A percentile compares a stretch with the other conserved stretches of the same genome.
Conservation (phyloP, 495 filamentous ascomycete genomes). For the Podospora anserina region DNA sequence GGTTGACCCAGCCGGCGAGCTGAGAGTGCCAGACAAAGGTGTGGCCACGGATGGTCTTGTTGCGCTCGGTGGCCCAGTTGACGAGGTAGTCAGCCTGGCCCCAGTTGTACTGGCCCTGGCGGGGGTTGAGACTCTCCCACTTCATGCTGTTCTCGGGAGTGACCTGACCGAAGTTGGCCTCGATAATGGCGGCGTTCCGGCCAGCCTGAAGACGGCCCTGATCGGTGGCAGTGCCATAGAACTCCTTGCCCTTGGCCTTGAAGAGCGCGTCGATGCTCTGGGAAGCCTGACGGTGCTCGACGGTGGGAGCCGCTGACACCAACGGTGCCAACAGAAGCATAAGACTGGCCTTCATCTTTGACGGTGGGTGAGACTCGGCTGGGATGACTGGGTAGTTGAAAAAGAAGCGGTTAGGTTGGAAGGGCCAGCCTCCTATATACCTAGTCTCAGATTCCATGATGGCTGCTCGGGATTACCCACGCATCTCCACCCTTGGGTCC, state of each 20-base stretch:
- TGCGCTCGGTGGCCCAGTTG: slow-evolving; percentile 56
- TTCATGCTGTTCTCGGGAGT: slow-evolving; percentile 70
- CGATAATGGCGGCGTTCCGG: slow-evolving; percentile 54
- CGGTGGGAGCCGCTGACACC: slow-evolving; percentile 34
- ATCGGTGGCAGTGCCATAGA: slow-evolving; percentile 57
- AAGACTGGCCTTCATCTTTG: slow-evolving; percentile 44
- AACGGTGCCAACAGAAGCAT: slow-evolving; percentile 37
- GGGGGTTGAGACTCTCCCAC: slow-evolving; percentile 53
- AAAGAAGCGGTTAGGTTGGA: background rate
- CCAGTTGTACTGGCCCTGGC: slow-evolving; percentile 51
- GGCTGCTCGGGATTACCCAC: background rate
- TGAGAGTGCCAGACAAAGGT: slow-evolving; percentile 64
- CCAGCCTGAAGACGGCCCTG: slow-evolving; percentile 49
- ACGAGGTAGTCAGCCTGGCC: slow-evolving; percentile 54
- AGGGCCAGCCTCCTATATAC: background rate
- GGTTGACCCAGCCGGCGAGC: slow-evolving; percentile 58
- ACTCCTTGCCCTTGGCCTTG: slow-evolving; percentile 59
- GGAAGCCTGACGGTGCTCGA: slow-evolving; percentile 39
- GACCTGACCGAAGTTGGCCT: slow-evolving; percentile 59
- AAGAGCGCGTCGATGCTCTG: slow-evolving; percentile 53
- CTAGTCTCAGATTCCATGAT: background rate
- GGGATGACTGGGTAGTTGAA: background rate
- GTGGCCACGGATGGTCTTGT: slow-evolving; percentile 60
- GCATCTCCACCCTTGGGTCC: background rate
- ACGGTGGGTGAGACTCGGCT: slow-evolving; percentile 1